Evolutionary conservation across 805 yeast genomes (phyloP).

Genomic region (Yarrowia porcina): DNA sequence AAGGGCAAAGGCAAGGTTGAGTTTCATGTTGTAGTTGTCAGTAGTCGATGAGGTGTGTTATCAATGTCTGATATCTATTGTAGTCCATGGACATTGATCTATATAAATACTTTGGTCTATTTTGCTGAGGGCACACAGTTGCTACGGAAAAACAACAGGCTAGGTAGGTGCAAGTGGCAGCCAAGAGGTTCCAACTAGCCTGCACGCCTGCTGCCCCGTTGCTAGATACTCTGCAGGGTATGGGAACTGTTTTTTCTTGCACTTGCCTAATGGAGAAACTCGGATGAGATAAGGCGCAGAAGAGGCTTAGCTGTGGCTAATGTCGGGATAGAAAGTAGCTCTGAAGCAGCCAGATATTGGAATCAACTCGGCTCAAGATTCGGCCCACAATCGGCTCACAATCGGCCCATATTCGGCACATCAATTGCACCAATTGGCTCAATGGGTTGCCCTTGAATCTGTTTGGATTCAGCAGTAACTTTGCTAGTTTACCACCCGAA

Average conservation of each 20-base stretch:
- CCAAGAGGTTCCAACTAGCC: too few species aligned
- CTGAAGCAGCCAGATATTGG: too few species aligned
- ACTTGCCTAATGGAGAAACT: not conserved
- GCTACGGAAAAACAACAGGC: not conserved
- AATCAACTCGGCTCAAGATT: too few species aligned
- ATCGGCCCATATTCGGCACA: too few species aligned
- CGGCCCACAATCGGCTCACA: too few species aligned
- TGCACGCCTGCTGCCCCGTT: not conserved
- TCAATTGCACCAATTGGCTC: too few species aligned
- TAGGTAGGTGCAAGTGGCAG: not conserved
- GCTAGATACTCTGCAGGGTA: not conserved
- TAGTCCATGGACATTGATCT: not conserved
- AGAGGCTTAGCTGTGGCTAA: too few species aligned
- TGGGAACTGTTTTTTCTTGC: not conserved
- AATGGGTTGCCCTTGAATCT: too few species aligned
- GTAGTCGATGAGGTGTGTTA: not conserved
- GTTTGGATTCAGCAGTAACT: too few species aligned
- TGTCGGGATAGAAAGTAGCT: too few species aligned
- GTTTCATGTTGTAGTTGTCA: not conserved
- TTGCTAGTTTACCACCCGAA: constrained; percentile 39
- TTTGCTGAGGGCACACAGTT: not conserved
- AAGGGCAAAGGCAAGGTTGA: not conserved
- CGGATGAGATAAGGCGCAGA: too few species aligned
- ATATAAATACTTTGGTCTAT: constrained; percentile 2
- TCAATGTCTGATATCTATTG: not conserved